These are phyloP conservation scores for Nicotiana tabacum DNA, from an alignment of 257 asterid species.

Conservation along the genomic window DNA sequence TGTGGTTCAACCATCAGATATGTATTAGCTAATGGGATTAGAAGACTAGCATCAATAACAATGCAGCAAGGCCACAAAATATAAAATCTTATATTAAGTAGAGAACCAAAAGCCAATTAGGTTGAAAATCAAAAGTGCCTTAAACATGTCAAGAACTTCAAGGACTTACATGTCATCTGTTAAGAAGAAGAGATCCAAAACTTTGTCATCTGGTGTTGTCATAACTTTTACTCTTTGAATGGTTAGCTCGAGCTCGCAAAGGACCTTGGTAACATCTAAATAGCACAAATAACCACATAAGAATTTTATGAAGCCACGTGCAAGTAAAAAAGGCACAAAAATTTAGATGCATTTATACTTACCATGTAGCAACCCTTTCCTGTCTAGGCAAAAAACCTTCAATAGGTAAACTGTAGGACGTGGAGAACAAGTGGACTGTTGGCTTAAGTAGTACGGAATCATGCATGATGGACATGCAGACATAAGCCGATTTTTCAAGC, in stretches of 20 bases:
- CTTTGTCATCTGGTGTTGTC: slow-evolving; percentile 55
- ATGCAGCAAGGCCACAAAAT: not conserved
- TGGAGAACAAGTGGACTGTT: slow-evolving; percentile 24
- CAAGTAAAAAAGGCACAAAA: not conserved
- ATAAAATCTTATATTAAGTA: not conserved
- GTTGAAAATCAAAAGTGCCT: not conserved
- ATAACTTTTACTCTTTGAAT: slow-evolving; percentile 50
- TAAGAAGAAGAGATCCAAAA: slow-evolving; percentile 48
- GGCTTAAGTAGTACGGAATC: slow-evolving; percentile 28
- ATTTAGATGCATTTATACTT: not conserved
- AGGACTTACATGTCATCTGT: slow-evolving; percentile 39
- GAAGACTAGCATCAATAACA: not conserved
- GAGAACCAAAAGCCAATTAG: not conserved
- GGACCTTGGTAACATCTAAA: slow-evolving; percentile 45
- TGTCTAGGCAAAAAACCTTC: slow-evolving; percentile 36
- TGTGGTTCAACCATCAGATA: not conserved
- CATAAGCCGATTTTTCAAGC: slow-evolving; percentile 39
- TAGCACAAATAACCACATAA: slow-evolving; percentile 4
- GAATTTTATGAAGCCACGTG: not conserved
- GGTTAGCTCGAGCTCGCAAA: slow-evolving; percentile 38
- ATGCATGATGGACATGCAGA: slow-evolving; percentile 39
- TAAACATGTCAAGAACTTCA: not conserved
- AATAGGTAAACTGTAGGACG: slow-evolving; percentile 34
- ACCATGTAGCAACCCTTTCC: slow-evolving; percentile 51
- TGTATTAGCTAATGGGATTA: not conserved